Percentiles rank a stretch among this genome's conserved stretches.
Evolutionary conservation across 352 stramenopile species (phyloP).

Genomic region (Pilasporangium apinafurcum): DNA sequence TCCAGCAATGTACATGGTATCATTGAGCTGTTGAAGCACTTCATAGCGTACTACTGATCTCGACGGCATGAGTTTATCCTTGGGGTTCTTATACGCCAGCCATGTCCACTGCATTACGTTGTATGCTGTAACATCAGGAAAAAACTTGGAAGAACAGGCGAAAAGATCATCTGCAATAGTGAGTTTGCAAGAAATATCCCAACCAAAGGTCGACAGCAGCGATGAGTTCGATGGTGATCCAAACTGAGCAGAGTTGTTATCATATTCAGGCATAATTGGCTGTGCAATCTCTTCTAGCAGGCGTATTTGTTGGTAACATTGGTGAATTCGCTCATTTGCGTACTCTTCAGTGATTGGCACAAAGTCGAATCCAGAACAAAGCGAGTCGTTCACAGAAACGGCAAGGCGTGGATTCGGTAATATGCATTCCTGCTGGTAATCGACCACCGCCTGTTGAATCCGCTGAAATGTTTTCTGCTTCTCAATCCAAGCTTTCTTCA

Average conservation of each 20-base stretch:
- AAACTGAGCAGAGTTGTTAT: too few relatives aligned
- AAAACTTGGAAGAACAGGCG: conserved; percentile 45
- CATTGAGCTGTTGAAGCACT: conserved; percentile 37
- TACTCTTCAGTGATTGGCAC: conserved; percentile 46
- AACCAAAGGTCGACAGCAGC: conserved; percentile 40
- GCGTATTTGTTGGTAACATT: conserved; percentile 50
- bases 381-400: conserved; percentile 15
- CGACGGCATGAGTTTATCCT: conserved; percentile 15
- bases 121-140: conserved; percentile 25
- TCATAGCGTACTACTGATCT: conserved; percentile 29
- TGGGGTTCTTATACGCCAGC: conserved; percentile 16
- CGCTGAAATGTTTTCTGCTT: conserved; percentile 12
- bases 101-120: conserved; percentile 39
- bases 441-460: conserved; percentile 16
- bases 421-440: conserved; percentile 36
- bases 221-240: too few relatives aligned
- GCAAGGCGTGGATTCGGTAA: conserved; percentile 28
- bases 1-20: conserved; percentile 38
- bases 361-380: conserved; percentile 39
- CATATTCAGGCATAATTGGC: conserved; percentile 15
- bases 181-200: conserved; percentile 35
- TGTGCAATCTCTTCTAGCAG: conserved; percentile 41
- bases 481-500: conserved; percentile 18
- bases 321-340: conserved; percentile 42
- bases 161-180: conserved; percentile 33